A percentile compares a stretch with the other conserved stretches of the same genome.
Conservation (phyloP, 225 moss, liverwort and hornwort species). For the Neckera pumila region DNA sequence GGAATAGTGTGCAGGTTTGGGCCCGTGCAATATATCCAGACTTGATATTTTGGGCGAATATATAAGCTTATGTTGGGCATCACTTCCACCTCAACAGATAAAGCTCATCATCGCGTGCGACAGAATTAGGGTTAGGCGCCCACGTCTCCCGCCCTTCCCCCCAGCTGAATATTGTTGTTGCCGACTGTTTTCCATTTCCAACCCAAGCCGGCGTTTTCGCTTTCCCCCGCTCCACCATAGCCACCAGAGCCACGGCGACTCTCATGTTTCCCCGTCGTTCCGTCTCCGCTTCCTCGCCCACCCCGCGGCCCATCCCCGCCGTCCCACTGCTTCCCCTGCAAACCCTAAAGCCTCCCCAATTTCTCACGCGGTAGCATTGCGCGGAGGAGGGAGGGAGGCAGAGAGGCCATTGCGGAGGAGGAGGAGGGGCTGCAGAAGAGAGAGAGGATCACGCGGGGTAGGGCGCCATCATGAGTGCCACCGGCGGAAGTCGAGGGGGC, state of each 20-base stretch:
- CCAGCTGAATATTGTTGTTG: not conserved
- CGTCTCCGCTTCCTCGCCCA: not conserved
- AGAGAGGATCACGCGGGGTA: not conserved
- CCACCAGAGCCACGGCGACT: not conserved
- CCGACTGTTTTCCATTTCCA: not conserved
- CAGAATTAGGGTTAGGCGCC: conserved; percentile 3
- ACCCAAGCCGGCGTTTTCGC: not conserved
- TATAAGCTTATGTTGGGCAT: too few species aligned
- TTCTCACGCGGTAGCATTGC: not conserved
- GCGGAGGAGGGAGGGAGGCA: not conserved
- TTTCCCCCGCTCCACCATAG: not conserved
- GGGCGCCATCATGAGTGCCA: conserved; percentile 21
- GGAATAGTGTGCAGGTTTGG: not conserved
- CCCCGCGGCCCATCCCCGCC: not conserved
- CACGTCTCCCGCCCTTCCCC: not conserved
- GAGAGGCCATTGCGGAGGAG: not conserved
- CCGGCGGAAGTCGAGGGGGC: conserved; percentile 21
- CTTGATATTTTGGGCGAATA: not conserved
- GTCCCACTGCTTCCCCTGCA: not conserved
- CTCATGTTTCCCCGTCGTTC: not conserved
- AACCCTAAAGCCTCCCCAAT: not conserved
- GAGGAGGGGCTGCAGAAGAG: not conserved
- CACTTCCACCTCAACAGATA: too few species aligned
- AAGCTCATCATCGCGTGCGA: not conserved
- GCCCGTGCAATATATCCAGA: not conserved